Evolutionary conservation across 805 yeast species (phyloP), one percentile per base, ranked within the genome.

Genomic region (Starmerella roubikii): DNA sequence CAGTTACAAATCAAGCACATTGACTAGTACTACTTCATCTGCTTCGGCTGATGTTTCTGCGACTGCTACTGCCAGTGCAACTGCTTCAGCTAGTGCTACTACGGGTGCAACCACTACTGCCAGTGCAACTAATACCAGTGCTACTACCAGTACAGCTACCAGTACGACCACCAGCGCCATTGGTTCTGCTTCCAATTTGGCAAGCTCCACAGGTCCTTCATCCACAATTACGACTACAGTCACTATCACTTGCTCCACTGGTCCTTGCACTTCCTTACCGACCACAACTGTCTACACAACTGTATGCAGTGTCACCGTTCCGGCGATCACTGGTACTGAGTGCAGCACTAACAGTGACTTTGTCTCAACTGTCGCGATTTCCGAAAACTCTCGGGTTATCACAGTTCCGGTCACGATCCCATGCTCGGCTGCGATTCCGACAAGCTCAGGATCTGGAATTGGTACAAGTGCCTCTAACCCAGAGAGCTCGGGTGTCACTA

Each of bases 261-360:
- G 35, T 3, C 13, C 31, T 1, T 47, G 50, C 21, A 29, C 22
- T 22, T 32, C 36, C 20, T 20, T 22, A 3, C 35, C 40, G 12
- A 34, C 41, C 4, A 31, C 35, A 2, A 44, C 48, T 2, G 30
- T 25, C 6, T 41, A 38, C 33, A 46, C 52, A 1, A 46, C 50
- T 2, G 43, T 47, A 1, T 39, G 40, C 35, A 29, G 30, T 12
- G 36, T 42, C 28, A 42, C 43, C 2, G 30, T 41, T 7, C 41
- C 46, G 2, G 41, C 20, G 2, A 24, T 33, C 16, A 36, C 30
- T 10, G 29, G 35, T 13, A 20, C 35, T 4, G 37, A 35, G 31
- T 39, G 46, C 18, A 20, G 27, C 7, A 21, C 38, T 2, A n/a
- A 9, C 5, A 32, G 35, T 3, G 36, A 17, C 2, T 12, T 37